Conservation (phyloP, 139 green algal genomes). For the Chlorella ohadii region DNA sequence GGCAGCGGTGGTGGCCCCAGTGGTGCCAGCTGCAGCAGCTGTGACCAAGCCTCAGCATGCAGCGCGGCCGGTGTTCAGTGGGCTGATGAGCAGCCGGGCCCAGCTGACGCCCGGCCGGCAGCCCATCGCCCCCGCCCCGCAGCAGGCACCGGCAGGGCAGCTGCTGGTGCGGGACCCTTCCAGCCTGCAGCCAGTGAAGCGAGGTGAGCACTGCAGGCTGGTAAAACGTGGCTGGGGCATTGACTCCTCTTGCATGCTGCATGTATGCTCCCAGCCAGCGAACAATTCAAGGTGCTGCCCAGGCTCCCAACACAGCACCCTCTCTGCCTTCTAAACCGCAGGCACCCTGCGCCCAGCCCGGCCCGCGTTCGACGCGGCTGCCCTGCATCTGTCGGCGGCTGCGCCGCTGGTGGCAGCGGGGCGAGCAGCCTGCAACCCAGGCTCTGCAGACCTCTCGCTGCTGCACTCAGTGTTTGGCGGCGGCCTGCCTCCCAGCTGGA, state of each 20-base stretch:
- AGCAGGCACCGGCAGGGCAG: background rate
- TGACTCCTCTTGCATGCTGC: background rate
- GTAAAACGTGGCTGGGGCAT: too few relatives aligned
- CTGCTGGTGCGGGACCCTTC: background rate
- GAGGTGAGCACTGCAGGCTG: background rate
- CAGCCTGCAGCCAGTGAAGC: background rate
- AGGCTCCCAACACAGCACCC: background rate
- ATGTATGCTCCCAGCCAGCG: too few relatives aligned
- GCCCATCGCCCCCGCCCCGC: background rate
- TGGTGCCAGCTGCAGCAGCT: background rate
- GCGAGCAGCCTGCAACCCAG: background rate
- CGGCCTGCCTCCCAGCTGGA: background rate
- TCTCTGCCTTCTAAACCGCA: background rate
- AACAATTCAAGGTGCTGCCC: background rate
- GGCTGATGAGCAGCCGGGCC: background rate
- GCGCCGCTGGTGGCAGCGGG: conserved; percentile 3
- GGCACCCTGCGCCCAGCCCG: background rate
- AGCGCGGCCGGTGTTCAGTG: background rate
- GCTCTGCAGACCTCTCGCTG: background rate
- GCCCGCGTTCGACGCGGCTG: background rate
- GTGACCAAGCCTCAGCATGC: background rate
- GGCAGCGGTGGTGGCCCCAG: background rate
- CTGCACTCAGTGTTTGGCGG: background rate
- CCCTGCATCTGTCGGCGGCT: conserved; percentile 3
- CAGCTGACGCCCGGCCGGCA: background rate